Base-by-base conservation (phyloP, 2,329 filamentous ascomycete genomes). In the Pseudopithomyces chartarum region DNA sequence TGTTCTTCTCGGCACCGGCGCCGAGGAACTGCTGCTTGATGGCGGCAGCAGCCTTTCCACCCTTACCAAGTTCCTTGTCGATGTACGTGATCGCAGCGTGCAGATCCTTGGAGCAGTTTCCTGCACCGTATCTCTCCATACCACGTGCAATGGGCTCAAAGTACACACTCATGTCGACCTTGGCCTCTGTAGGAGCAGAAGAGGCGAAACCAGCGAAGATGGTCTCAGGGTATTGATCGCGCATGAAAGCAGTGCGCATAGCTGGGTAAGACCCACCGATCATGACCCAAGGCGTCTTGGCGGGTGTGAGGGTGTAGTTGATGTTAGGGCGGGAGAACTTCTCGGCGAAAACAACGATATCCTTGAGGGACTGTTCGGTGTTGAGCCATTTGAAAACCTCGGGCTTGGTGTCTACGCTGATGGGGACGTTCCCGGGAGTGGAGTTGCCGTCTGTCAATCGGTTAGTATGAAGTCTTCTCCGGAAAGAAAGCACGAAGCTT, bases 21-120 rank as follows among this genome's bases (percentile, higher is more conserved):
- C 82, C 81, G 13, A 84, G 75, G 64, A 84, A 83, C 5, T 75
- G 61, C 54, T 77, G 67, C 60, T 84, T 85, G 38, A 84, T 74
- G 0, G 68, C 65, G 0, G 74, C 75, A 1, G 80, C 69, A 0
- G 70, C 67, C 45, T 48, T 48, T 0, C 62, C 61, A 2, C 66
- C 65, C 6, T 72, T 68, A 5, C 73, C 73, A 12, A 84, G 69
- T 29, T 81, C 70, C 8, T 66, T 64, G 60, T 85, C 83, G 43
- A 85, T 81, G 59, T 82, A 82, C 23, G 69, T 58, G 36, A 83
- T 71, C 3, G 80, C 81, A 5, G 80, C 79, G 15, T 81, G 75
- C 48, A 83, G 74, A 56, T 84, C 81, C 12, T 73, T 71, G 12
- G 80, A 78, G 67, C 83, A 85, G 64, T 83, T 83, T 2, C 71